Evolutionary conservation across 106 monocot species (phyloP), one percentile per base, ranked within the genome.

Genomic region (Apostasia shenzhenica): DNA sequence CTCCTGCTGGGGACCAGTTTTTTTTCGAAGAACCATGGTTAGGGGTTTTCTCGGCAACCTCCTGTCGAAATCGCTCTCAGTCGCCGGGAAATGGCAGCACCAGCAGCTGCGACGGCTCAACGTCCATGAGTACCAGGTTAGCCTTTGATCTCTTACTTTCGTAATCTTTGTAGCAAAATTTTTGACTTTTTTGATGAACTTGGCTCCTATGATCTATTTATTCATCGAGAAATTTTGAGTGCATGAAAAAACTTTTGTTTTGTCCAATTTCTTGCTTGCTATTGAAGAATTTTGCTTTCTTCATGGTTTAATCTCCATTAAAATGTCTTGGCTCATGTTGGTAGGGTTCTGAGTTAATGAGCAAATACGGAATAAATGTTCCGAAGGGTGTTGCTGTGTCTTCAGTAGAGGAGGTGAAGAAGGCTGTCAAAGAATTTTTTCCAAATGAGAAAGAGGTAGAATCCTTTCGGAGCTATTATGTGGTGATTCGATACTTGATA

Each of bases 51-150:
- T 99, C 0, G 81, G 78, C 12, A 92, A 81, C 73, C 74, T 99
- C 62, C 75, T 77, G 0, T 73, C 84, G 13, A 73, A 81, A 14
- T 77, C 85, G 8, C 81, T 99, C 71, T 76, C 87, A 41, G 9
- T 78, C 56, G 93, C 84, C 42, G 86, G 92, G 14, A 86, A 69
- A 75, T 87, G 86, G 87, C 99, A 90, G 78, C 80, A 92, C 54
- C 99, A 93, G 78, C 99, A 99, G 83, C 73, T 99, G 41, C 87
- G 99, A 47, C 93, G 90, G 69, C 99, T 93, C 74, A 99, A 99
- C 80, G 88, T 99, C 81, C 99, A 99, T 66, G 99, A 99, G 60
- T 99, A 99, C 61, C 99, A 99, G 93, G 99, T 99, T n/a, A 45
- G 8, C 8, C 8, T 26, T 11, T 3, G 44, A 1, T 60, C 56